Evolutionary conservation across 2,329 filamentous ascomycete genomes (phyloP), one percentile per base, ranked within the genome.

Genomic region (Penicillium crustosum): DNA sequence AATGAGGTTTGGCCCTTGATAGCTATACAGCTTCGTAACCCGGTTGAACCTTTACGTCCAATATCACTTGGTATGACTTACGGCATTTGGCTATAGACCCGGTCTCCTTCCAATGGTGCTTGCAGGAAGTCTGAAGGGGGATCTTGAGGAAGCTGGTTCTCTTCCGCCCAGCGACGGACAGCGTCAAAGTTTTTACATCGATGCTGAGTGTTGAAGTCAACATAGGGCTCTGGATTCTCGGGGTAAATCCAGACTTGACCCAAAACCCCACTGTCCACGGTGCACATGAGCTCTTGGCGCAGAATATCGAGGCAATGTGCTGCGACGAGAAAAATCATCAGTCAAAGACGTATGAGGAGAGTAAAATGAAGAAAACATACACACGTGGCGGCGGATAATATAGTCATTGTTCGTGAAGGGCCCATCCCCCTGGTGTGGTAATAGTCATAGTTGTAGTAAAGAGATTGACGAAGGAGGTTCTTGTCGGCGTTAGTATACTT

Each of bases 121-220:
- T 76, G 61, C 45, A 82, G 69, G 65, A 78, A 82, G 51, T 77
- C 76, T 12, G 53, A 48, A 15, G 79, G 78, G 6, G 74, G 67
- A 6, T 74, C 66, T 33, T 73, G 79, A 60, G 80, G 80, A 51
- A 72, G 36, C 67, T 87, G 84, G 27, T 81, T 75, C 31, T 68
- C 70, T 58, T 83, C 77, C 1, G 84, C 84, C 83, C 83, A 88
- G 17, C 72, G 61, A 29, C 79, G 70, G 5, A 86, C 71, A 1
- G 74, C 78, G 2, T 85, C 82, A 52, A 82, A 86, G 66, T 85
- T 83, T 35, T 82, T 80, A 69, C 85, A 87, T 48, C 75, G 76
- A 67, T 87, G 86, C 55, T 76, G 75, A 0, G 84, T 86, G 64
- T 85, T 84, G 71, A 87, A 87, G 68, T 88, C 84, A 2, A 85